Evolutionary conservation across 2,329 filamentous ascomycete genomes (phyloP).

Genomic region (Penicillium sp.): DNA sequence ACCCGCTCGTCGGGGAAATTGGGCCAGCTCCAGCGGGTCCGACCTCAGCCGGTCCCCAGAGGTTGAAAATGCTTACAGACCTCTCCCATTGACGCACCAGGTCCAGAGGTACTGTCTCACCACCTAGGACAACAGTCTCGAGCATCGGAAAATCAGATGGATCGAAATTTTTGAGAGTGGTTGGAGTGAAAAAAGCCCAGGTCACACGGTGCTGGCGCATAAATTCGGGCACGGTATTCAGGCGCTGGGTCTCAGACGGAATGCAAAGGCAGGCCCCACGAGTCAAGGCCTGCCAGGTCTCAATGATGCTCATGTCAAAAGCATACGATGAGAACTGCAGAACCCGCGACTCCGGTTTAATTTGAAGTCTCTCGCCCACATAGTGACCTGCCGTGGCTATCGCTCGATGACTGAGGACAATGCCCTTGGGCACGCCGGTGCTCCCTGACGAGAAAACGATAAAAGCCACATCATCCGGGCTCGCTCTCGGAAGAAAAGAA

Average conservation of each 20-base stretch:
- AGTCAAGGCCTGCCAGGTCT: background rate
- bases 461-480: background rate
- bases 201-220: background rate
- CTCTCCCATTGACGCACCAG: background rate
- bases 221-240: background rate
- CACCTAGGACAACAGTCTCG: background rate
- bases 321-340: background rate
- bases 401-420: background rate
- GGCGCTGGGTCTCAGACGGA: background rate
- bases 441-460: background rate
- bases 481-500: background rate
- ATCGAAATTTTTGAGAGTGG: background rate
- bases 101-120: background rate
- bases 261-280: background rate
- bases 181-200: background rate
- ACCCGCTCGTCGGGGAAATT: background rate
- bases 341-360: background rate
- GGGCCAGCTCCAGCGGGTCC: background rate
- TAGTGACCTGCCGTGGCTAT: background rate
- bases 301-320: background rate
- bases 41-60: background rate
- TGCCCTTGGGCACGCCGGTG: background rate
- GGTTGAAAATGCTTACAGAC: background rate
- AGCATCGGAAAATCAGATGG: background rate
- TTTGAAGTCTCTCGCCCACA: background rate